A percentile compares a stretch with the other conserved stretches of the same genome.
phyloP scores from a whole-genome alignment of 305 asterid species.

The Petunia hybrid region DNA sequence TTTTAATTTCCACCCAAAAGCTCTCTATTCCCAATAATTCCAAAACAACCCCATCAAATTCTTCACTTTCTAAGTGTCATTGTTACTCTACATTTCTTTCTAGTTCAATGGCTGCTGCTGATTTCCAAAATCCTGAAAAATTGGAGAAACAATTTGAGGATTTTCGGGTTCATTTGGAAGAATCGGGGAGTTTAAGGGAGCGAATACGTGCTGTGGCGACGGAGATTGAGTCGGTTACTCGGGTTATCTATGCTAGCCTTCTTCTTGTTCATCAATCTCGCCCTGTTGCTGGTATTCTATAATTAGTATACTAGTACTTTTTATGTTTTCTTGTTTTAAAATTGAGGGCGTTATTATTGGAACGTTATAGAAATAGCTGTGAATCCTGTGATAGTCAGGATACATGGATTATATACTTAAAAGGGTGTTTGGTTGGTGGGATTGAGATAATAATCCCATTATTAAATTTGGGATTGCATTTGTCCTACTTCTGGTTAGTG shows the following conservation, averaged over 20 bases:
- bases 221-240: slow-evolving; percentile 79
- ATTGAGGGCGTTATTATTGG: not conserved
- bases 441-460: too few relatives aligned
- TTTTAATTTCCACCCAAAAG: slow-evolving; percentile 41
- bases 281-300: slow-evolving; percentile 65
- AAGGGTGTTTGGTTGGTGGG: too few relatives aligned
- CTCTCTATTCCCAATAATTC: slow-evolving; percentile 30
- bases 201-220: slow-evolving; percentile 69
- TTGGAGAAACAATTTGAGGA: slow-evolving; percentile 79
- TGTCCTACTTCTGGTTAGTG: too few relatives aligned
- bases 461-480: too few relatives aligned
- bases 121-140: slow-evolving; percentile 44
- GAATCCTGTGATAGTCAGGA: too few relatives aligned
- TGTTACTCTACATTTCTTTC: slow-evolving; percentile 33
- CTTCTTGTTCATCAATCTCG: slow-evolving; percentile 86
- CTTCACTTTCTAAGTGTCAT: not conserved
- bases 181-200: slow-evolving; percentile 70
- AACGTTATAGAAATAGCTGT: too few relatives aligned
- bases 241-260: slow-evolving; percentile 79
- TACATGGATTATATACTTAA: too few relatives aligned
- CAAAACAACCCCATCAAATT: not conserved
- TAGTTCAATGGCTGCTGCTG: slow-evolving; percentile 57
- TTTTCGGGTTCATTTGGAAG: slow-evolving; percentile 71
- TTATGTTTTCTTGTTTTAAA: not conserved
- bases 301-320: not conserved